Base-by-base conservation (phyloP, 2,329 filamentous ascomycete genomes). In the Cladophialophora bantiana region DNA sequence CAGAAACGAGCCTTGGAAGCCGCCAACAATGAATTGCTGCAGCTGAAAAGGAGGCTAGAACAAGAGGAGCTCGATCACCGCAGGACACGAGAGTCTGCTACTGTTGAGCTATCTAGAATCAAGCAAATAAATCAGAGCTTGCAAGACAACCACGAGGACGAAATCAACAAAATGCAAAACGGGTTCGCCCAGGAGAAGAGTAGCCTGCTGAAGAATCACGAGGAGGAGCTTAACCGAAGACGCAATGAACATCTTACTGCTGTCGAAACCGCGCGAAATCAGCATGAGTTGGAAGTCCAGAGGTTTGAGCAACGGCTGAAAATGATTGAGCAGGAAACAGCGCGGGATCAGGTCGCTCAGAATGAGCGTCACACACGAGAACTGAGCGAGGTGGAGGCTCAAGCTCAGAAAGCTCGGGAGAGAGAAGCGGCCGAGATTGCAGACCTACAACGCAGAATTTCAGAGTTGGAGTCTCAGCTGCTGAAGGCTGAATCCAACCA, bases 31-130 rank as follows among this genome's bases (percentile, higher is more conserved):
- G 84, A 88, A 40, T 76, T 86, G 32, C 77, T 89, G 53, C 81
- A 79, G 20, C 73, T 87, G 7, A 83, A 85, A 65, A 83, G 87
- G 61, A 85, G 83, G 69, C 76, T 85, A 45, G 88, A 90, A 18
- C 90, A 93, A 73, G 91, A 93, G 74, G 88, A 90, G 73, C 86
- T 88, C 6, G 89, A 93, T 68, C 89, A 92, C 76, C 85, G 86
- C 32, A 88, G 86, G 69, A 85, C 86, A 1, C 90, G 89, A 68
- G 88, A 90, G 65, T 82, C 82, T 2, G 81, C 79, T 18, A 77
- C 80, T 7, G 76, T 85, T 15, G 88, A 91, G 68, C 72, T 89
- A 50, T 77, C 78, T 67, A 80, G 86, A 45, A 83, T 91, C 57
- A 89, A 88, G 69, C 85, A 83, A 40, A 84, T 90, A 70, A 92